A percentile compares a stretch with the other conserved stretches of the same genome.
Evolutionary conservation across 2,329 filamentous ascomycete species (phyloP).

Genomic region (Penicillium polonicum): DNA sequence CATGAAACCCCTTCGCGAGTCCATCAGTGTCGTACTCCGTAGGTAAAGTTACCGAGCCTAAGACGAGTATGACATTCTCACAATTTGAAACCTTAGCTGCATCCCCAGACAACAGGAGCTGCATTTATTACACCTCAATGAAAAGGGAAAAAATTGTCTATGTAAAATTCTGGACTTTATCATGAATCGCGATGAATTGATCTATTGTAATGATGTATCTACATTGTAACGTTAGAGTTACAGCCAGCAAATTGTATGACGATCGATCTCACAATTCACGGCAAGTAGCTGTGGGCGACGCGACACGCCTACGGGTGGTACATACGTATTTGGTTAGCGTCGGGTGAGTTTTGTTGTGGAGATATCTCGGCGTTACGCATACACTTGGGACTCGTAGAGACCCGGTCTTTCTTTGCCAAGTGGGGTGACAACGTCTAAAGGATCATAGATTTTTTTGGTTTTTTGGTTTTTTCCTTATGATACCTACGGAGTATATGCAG

Average conservation of each 20-base stretch:
- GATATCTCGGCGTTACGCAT: slow-evolving; percentile 1
- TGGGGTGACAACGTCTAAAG: not conserved
- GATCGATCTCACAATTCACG: not conserved
- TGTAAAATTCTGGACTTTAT: not conserved
- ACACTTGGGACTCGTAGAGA: not conserved
- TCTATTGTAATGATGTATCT: not conserved
- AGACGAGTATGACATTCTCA: not conserved
- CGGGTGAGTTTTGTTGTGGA: not conserved
- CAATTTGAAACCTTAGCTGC: not conserved
- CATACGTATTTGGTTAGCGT: not conserved
- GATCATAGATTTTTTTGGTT: not conserved
- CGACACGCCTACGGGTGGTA: not conserved
- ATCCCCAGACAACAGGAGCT: not conserved
- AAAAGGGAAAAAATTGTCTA: not conserved
- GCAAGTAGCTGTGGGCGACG: not conserved
- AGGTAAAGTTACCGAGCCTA: not conserved
- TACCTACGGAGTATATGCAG: not conserved
- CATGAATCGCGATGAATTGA: not conserved
- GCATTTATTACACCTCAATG: not conserved
- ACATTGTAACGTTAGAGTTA: not conserved
- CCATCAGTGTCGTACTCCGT: not conserved
- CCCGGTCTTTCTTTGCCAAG: not conserved
- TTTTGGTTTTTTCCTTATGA: not conserved
- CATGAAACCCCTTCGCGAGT: not conserved
- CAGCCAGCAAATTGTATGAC: not conserved